A percentile compares a stretch with the other conserved stretches of the same genome.
Conservation (phyloP, 164 flowering plant genomes). For the Kalanchoe fedtschenkoi region DNA sequence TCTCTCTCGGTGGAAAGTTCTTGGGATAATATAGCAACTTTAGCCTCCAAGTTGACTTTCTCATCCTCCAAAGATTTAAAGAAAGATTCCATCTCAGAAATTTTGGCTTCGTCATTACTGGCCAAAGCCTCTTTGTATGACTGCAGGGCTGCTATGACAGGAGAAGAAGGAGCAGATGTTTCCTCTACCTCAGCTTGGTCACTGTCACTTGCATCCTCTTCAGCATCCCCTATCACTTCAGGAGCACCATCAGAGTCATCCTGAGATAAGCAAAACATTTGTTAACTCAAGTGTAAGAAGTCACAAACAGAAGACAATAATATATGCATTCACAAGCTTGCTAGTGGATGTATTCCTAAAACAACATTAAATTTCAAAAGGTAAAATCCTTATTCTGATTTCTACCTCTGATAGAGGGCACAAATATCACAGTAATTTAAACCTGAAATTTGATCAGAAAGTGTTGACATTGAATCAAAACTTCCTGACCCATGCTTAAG, state of each 20-base stretch:
- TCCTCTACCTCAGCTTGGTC: slow-evolving; percentile 36
- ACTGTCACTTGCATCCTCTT: slow-evolving; percentile 29
- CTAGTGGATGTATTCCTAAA: no score
- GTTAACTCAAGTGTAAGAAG: not conserved
- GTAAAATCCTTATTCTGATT: no score
- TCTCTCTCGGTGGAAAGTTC: slow-evolving; percentile 52
- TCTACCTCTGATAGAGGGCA: no score
- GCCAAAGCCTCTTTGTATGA: slow-evolving; percentile 73
- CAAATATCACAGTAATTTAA: no score
- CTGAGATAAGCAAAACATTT: slow-evolving; percentile 19
- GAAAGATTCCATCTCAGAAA: slow-evolving; percentile 51
- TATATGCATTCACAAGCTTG: no score
- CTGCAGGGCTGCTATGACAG: slow-evolving; percentile 28
- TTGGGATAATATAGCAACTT: slow-evolving; percentile 40
- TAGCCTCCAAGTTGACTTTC: slow-evolving; percentile 42
- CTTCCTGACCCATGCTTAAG: no score
- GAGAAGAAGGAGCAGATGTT: slow-evolving; percentile 23
- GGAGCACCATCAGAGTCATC: slow-evolving; percentile 37
- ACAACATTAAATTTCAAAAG: no score
- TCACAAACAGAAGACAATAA: not conserved
- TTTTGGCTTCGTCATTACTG: slow-evolving; percentile 42
- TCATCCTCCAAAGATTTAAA: slow-evolving; percentile 62
- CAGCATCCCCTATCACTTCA: slow-evolving; percentile 25
- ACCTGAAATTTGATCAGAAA: no score
- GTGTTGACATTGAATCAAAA: no score